Evolutionary conservation across 2,329 filamentous ascomycete genomes (phyloP).

Genomic region (Epichloe gansuensis): DNA sequence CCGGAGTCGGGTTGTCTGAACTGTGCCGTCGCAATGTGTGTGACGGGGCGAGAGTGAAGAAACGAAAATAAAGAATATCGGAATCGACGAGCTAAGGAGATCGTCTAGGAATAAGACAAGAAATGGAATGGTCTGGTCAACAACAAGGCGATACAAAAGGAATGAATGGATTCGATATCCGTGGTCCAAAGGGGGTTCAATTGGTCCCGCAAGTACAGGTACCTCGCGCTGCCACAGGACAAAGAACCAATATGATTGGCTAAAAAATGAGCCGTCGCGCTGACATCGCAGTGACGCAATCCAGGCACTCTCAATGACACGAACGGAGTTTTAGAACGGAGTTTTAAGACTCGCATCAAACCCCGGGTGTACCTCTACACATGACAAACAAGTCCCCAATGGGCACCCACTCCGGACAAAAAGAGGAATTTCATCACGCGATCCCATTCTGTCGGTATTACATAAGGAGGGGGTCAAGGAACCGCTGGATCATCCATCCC

Average conservation of each 20-base stretch:
- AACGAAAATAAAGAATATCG: neutral
- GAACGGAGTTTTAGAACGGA: neutral
- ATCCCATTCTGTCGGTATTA: neutral
- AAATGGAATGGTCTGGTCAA: neutral
- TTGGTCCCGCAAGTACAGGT: neutral
- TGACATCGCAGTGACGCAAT: neutral
- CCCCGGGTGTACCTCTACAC: neutral
- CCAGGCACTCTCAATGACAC: neutral
- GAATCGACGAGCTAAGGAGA: neutral
- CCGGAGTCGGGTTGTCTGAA: neutral
- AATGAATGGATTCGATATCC: neutral
- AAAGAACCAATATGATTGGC: neutral
- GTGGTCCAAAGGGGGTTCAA: no score
- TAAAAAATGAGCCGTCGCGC: neutral
- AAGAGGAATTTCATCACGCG: neutral
- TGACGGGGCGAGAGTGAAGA: neutral
- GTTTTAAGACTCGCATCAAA: neutral
- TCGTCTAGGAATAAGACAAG: neutral
- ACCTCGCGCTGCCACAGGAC: neutral
- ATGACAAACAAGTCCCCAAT: neutral
- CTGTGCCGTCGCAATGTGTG: neutral
- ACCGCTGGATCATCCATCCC: neutral
- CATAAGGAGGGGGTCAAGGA: neutral
- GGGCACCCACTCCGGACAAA: neutral
- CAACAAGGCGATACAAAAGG: neutral